phyloP scores from a whole-genome alignment of 169 alveolate genomes.

The Cryptosporidium felis region DNA sequence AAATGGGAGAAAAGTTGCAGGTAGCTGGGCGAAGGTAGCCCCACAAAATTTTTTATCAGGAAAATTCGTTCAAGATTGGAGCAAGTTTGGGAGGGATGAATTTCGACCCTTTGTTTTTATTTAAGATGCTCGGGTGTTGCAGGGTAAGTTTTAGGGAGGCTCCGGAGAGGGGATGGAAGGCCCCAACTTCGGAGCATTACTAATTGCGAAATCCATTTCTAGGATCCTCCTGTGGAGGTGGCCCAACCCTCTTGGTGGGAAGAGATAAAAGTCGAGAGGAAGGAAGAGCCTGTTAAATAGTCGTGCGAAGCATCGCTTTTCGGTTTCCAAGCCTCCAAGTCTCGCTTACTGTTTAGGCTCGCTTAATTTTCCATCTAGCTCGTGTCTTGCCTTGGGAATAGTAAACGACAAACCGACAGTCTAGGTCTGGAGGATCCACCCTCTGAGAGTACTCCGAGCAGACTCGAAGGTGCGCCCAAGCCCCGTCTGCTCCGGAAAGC shows the following conservation, averaged over 20 bases:
- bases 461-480: too few relatives aligned
- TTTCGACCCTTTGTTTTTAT: slow-evolving; percentile 61
- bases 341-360: too few relatives aligned
- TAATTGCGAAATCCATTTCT: background rate
- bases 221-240: slow-evolving; percentile 71
- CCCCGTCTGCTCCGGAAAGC: too few relatives aligned
- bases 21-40: too few relatives aligned
- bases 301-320: too few relatives aligned
- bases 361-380: too few relatives aligned
- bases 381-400: too few relatives aligned
- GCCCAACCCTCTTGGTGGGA: slow-evolving; percentile 72
- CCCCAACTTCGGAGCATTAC: background rate
- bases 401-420: too few relatives aligned
- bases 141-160: slow-evolving; percentile 20
- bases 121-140: slow-evolving; percentile 66
- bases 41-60: slow-evolving; percentile 1
- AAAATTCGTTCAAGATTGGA: background rate
- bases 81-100: slow-evolving; percentile 2
- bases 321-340: too few relatives aligned
- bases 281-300: background rate
- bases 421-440: too few relatives aligned
- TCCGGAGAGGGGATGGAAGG: background rate
- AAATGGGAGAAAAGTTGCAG: too few relatives aligned
- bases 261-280: slow-evolving; percentile 18
- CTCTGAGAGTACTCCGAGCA: too few relatives aligned